phyloP scores from a whole-genome alignment of 1,284 basidiomycete species.

The Cryptococcus neoformans region DNA sequence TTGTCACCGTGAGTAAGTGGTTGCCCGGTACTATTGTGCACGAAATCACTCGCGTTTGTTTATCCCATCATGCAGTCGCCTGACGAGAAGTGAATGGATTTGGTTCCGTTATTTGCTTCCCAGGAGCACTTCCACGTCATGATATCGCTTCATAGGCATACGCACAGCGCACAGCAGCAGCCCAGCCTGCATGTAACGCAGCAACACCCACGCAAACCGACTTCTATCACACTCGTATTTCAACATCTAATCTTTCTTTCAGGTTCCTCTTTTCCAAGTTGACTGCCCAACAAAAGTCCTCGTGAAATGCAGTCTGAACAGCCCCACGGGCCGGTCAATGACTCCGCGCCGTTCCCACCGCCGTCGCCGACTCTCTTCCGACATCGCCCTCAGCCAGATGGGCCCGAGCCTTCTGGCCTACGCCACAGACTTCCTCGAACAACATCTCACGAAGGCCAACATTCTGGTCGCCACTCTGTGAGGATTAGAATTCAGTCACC shows the following conservation, averaged over 20 bases:
- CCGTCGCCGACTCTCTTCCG: constrained; percentile 11
- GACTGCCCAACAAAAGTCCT: neutral
- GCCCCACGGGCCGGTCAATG: constrained; percentile 1
- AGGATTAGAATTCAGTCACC: constrained; percentile 35
- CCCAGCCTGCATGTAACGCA: too few species aligned
- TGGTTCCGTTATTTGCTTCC: neutral
- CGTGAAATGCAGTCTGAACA: constrained; percentile 8
- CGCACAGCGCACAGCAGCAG: neutral
- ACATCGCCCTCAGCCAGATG: constrained; percentile 9
- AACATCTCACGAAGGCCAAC: neutral
- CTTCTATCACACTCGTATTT: neutral
- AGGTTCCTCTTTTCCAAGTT: neutral
- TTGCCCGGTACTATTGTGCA: neutral
- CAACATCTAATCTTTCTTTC: neutral
- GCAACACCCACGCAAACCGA: too few species aligned
- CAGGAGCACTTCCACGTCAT: neutral
- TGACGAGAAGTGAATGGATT: neutral
- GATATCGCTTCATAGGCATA: neutral
- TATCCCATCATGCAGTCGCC: neutral
- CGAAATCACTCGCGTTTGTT: neutral
- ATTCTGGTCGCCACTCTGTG: neutral
- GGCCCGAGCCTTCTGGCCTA: constrained; percentile 7
- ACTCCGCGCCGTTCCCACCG: constrained; percentile 10
- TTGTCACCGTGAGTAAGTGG: too few species aligned
- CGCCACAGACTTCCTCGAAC: constrained; percentile 6